Base-by-base conservation (phyloP, 192 early-diverging fungal species). In the Chytriomyces hyalinus region DNA sequence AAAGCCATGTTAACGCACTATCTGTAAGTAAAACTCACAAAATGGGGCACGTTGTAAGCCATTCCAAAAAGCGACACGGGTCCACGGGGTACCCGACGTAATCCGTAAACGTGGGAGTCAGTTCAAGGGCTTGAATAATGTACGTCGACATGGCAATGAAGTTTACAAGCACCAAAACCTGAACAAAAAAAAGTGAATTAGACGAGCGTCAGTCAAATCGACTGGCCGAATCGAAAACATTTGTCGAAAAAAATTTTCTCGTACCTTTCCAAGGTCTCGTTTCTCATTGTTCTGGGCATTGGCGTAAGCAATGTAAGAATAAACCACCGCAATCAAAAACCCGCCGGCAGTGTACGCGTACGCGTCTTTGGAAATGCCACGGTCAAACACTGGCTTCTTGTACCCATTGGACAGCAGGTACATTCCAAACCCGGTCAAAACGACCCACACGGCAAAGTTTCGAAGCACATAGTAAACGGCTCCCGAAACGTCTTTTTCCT, bases 241-340 rank as follows among this genome's bases (percentile, higher is more conserved):
- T n/a, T 57, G 13, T 57, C 15, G 3, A 57, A 13, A 57, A 36
- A 53, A 70, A 36, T 2, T 53, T 13, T 6, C 28, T 28, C 22
- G 24, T 4, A 75, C 73, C 73, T 75, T 75, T 64, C 73, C 73
- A 11, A 75, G 28, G 8, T 75, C 24, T 51, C 49, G 17, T 49
- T 80, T 80, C 45, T 80, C 74, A 28, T 75, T 61, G 45, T 65
- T 67, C 46, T 68, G 65, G 6, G 79, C 72, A 47, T 67, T 70
- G 10, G 49, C 57, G 63, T 67, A 76, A 13, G 73, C 79, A 22
- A 80, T 76, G 51, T 59, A 80, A 7, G 76, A 77, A 53, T 72
- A 81, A 6, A 70, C 51, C 46, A 71, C 72, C 17, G 69, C 80
- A 28, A 77, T 49, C 4, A n/a, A 7, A 59, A 81, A 81, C n/a